These are phyloP conservation scores for Glonium stellatum DNA, from an alignment of 495 filamentous ascomycete genomes.

Conservation along the genomic window DNA sequence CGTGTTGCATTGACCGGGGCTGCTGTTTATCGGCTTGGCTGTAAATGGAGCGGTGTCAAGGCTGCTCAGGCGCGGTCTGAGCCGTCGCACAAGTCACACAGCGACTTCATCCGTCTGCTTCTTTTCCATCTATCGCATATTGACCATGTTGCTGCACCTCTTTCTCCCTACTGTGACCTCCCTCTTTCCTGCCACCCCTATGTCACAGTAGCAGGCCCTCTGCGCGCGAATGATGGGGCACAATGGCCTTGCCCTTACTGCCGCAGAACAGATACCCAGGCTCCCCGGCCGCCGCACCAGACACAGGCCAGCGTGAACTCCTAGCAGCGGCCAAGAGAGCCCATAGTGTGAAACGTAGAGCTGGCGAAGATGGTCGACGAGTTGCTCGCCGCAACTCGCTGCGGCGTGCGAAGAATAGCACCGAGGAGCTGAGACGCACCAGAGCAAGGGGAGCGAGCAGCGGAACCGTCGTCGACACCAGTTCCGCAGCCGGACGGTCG, in stretches of 20 bases:
- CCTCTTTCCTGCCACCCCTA: conserved; percentile 6
- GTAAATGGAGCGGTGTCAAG: neutral
- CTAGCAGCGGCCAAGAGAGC: conserved; percentile 8
- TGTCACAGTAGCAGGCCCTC: conserved; percentile 15
- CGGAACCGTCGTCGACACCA: conserved; percentile 11
- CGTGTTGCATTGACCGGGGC: conserved; percentile 6
- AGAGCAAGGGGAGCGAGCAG: conserved; percentile 19
- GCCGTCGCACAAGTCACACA: neutral
- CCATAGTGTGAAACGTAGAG: conserved; percentile 15
- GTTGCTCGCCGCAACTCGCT: conserved; percentile 19
- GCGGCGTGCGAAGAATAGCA: conserved; percentile 28
- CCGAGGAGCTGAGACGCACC: conserved; percentile 26
- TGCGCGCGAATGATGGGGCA: conserved; percentile 17
- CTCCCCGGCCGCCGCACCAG: conserved; percentile 7
- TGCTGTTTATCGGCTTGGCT: conserved; percentile 9
- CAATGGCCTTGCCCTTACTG: conserved; percentile 22
- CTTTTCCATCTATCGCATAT: conserved; percentile 12
- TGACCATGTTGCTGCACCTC: conserved; percentile 20
- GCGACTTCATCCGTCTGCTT: conserved; percentile 19
- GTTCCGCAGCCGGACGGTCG: conserved; percentile 43
- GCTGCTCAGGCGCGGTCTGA: neutral
- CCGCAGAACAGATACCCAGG: conserved; percentile 17
- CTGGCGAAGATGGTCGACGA: conserved; percentile 11
- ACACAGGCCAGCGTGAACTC: conserved; percentile 13
- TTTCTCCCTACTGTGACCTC: conserved; percentile 6